A percentile compares a stretch with the other conserved stretches of the same genome.
Evolutionary conservation across 306 rosid species (phyloP).

Genomic region (Malus asiatica): DNA sequence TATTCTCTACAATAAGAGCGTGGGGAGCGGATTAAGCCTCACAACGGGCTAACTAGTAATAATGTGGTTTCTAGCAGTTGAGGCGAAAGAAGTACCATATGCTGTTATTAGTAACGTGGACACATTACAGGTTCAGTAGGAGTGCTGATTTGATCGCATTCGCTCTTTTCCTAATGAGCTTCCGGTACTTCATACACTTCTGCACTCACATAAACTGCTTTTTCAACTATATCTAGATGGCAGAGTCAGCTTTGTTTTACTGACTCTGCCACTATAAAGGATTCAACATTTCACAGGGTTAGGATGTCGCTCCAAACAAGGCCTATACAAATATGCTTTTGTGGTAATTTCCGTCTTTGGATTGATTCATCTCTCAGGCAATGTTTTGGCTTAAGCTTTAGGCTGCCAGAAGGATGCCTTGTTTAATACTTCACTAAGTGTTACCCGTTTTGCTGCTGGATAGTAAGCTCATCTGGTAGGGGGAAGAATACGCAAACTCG

Average conservation of each 20-base stretch:
- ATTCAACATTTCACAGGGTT: slow-evolving; percentile 67
- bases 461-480: not conserved
- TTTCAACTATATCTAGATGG: slow-evolving; percentile 42
- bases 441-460: slow-evolving; percentile 7
- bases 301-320: slow-evolving; percentile 99
- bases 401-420: slow-evolving; percentile 52
- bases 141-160: slow-evolving; percentile 10
- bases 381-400: slow-evolving; percentile 88
- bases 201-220: not conserved
- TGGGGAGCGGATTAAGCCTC: too few species aligned
- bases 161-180: not conserved
- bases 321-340: slow-evolving; percentile 20
- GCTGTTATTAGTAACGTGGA: slow-evolving; percentile 18
- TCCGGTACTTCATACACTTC: not conserved
- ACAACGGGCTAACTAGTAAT: too few species aligned
- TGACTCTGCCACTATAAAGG: slow-evolving; percentile 39
- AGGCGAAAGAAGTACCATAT: slow-evolving; percentile 33
- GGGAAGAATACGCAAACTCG: not conserved
- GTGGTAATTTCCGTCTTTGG: not conserved
- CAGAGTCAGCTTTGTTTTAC: slow-evolving; percentile 60
- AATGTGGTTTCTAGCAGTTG: slow-evolving; percentile 30
- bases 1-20: too few species aligned
- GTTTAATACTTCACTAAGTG: slow-evolving; percentile 17
- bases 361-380: slow-evolving; percentile 39
- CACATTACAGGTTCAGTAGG: slow-evolving; percentile 23